Evolutionary conservation across 2,329 filamentous ascomycete species (phyloP).

Genomic region (Xylaria polymorpha): DNA sequence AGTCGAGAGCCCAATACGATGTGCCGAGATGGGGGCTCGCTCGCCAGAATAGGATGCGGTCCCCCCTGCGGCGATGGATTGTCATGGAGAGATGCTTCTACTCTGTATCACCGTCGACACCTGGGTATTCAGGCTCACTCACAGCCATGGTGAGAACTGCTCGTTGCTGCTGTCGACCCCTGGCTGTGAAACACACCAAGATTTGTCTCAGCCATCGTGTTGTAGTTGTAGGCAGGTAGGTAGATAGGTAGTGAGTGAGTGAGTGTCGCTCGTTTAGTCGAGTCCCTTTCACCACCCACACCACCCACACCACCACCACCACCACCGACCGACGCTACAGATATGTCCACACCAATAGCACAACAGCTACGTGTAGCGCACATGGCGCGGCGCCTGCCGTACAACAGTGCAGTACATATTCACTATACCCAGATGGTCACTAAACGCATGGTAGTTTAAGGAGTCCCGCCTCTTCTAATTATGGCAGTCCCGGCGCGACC

Average conservation of each 20-base stretch:
- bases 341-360: slow-evolving; percentile 16
- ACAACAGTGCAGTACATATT: slow-evolving; percentile 25
- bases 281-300: slow-evolving; percentile 17
- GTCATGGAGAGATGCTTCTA: slow-evolving; percentile 20
- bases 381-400: slow-evolving; percentile 38
- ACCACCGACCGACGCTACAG: neutral
- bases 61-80: slow-evolving; percentile 10
- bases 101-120: slow-evolving; percentile 6
- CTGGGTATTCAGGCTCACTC: slow-evolving; percentile 18
- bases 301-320: neutral
- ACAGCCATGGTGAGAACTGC: slow-evolving; percentile 9
- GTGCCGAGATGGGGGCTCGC: slow-evolving; percentile 31
- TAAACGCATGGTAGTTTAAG: slow-evolving; percentile 24
- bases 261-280: slow-evolving; percentile 18
- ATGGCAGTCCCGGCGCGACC: slow-evolving; percentile 44
- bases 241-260: neutral
- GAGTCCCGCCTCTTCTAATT: slow-evolving; percentile 41
- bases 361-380: slow-evolving; percentile 32
- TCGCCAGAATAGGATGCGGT: slow-evolving; percentile 18
- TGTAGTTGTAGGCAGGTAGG: neutral
- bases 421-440: slow-evolving; percentile 31
- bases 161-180: slow-evolving; percentile 23
- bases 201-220: slow-evolving; percentile 30
- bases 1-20: slow-evolving; percentile 8
- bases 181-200: slow-evolving; percentile 31